phyloP scores from a whole-genome alignment of 345 rosid species.

The Eucalyptus leucophloia region DNA sequence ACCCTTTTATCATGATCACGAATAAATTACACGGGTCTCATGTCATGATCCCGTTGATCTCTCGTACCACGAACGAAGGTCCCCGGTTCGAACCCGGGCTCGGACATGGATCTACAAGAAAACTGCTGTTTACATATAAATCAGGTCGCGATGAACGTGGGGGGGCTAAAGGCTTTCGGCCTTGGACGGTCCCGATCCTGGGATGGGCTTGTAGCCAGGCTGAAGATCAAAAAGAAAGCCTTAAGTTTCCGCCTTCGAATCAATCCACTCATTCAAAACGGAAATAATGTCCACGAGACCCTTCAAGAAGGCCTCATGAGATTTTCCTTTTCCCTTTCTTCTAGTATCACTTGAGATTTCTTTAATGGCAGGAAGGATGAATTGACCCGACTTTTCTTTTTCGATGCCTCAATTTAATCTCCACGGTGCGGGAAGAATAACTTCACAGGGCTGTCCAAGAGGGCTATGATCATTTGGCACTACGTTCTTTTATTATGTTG shows the following conservation, averaged over 20 bases:
- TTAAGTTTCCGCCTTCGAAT: background rate
- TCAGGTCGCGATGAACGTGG: background rate
- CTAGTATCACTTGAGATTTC: background rate
- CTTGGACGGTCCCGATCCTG: background rate
- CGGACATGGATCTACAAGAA: background rate
- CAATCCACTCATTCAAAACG: background rate
- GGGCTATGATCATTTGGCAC: background rate
- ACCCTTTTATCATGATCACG: background rate
- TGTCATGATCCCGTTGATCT: background rate
- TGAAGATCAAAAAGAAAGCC: background rate
- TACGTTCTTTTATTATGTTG: background rate
- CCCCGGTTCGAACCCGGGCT: conserved; percentile 58
- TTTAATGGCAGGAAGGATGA: background rate
- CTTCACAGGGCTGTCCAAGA: background rate
- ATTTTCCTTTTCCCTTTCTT: background rate
- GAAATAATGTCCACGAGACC: background rate
- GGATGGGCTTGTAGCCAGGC: background rate
- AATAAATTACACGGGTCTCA: background rate
- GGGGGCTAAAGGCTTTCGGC: background rate
- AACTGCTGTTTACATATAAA: background rate
- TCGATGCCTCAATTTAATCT: background rate
- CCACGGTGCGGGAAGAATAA: background rate
- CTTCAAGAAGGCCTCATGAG: background rate
- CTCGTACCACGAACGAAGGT: conserved; percentile 1
- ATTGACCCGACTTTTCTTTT: background rate